Base-by-base conservation (phyloP, 2,329 filamentous ascomycete species). In the Cladosporium sp. region DNA sequence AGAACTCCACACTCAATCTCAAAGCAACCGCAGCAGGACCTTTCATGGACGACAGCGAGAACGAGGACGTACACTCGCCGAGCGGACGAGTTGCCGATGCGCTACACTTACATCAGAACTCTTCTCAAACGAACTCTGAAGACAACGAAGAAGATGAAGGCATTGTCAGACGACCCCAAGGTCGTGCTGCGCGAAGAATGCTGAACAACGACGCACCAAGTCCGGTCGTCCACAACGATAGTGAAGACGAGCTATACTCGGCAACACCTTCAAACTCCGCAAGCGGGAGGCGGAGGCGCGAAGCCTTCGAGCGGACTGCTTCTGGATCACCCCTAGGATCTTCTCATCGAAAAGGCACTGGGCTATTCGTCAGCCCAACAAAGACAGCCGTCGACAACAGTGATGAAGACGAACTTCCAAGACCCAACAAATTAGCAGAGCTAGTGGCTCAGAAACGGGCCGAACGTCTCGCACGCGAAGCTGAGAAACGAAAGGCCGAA, bases 311-410 rank as follows among this genome's bases (percentile, higher is more conserved):
- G 54, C 40, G 34, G 58, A 12, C 64, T 15, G 51, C 60, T 0
- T 59, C 60, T 42, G 45, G 52, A 9, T 65, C 65, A 15, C 63
- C 64, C n/a, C 15, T 52, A 2, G 59, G 39, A 19, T 63, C 54
- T 45, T 58, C 56, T 17, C 47, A 40, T 30, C 38, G 19, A n/a
- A 55, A 49, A 25, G 55, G 63, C 19, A 58, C 40, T 22, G 59
- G 59, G 20, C 62, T 72, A 9, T 72, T 72, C 43, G 68, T 71
- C 37, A 71, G 69, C 57, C 70, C 70, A 15, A 62, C 67, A 7
- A 70, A 62, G 50, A 60, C 65, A n/a, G 49, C 39, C 11, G 42
- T 60, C 14, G 55, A 60, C 12, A 60, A 59, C 40, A 65, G 61
- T 51, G 66, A 68, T 30, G 64, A 65, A 8, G 51, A 55, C 19